Conservation (phyloP, 2,329 filamentous ascomycete genomes). For the Blastomyces silverae region DNA sequence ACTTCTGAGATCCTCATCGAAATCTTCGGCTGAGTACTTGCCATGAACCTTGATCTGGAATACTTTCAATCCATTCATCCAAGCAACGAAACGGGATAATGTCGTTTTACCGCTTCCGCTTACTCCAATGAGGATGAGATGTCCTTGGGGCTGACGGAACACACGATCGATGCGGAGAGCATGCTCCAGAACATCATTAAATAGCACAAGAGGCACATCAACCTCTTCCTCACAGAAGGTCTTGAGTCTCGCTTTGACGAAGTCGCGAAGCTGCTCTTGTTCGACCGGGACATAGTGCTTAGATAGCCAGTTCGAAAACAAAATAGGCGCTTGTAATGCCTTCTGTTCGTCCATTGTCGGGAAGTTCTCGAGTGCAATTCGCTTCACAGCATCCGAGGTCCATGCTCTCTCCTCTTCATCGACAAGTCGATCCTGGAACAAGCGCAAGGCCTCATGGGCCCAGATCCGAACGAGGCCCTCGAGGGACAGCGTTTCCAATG, state of each 20-base stretch:
- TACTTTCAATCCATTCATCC: slow-evolving; percentile 99
- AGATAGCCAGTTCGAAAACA: slow-evolving; percentile 99
- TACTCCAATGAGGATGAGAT: slow-evolving; percentile 96
- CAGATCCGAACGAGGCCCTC: slow-evolving; percentile 95
- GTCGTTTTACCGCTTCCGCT: slow-evolving; percentile 99
- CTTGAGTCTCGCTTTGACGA: slow-evolving; percentile 91
- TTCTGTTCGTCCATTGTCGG: slow-evolving; percentile 88
- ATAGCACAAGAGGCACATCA: slow-evolving; percentile 95
- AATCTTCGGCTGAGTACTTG: slow-evolving; percentile 96
- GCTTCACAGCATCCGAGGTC: slow-evolving; percentile 81
- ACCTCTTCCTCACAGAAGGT: slow-evolving; percentile 99
- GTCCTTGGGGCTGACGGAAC: slow-evolving; percentile 95
- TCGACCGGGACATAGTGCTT: slow-evolving; percentile 98
- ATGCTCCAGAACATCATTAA: slow-evolving; percentile 98
- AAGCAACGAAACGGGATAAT: slow-evolving; percentile 92
- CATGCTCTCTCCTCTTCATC: slow-evolving; percentile 89
- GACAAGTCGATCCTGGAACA: slow-evolving; percentile 97
- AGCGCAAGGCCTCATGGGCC: slow-evolving; percentile 90
- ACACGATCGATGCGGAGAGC: slow-evolving; percentile 97
- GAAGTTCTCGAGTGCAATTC: slow-evolving; percentile 86
- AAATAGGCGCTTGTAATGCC: slow-evolving; percentile 82
- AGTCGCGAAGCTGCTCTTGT: slow-evolving; percentile 88
- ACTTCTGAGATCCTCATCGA: slow-evolving; percentile 92
- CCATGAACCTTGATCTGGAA: slow-evolving; percentile 99
- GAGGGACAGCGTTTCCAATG: slow-evolving; percentile 76